Evolutionary conservation across 2,329 filamentous ascomycete genomes (phyloP).

Genomic region (Madurella fahalii): DNA sequence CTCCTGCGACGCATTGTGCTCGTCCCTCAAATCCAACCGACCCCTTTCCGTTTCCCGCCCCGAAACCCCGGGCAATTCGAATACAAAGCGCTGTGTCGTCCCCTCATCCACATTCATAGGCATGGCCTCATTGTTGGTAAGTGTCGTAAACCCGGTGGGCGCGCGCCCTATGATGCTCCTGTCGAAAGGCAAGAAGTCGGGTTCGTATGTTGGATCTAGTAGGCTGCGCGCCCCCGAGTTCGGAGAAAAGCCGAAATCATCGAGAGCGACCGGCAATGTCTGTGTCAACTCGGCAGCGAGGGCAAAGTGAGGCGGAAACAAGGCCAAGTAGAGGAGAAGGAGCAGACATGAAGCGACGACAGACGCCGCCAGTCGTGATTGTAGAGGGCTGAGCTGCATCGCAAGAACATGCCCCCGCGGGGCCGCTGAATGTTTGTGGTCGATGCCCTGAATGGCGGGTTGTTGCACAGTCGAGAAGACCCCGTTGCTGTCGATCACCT

Average conservation of each 20-base stretch:
- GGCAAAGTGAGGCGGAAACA: conserved; percentile 57
- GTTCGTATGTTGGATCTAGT: conserved; percentile 46
- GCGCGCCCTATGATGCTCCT: conserved; percentile 60
- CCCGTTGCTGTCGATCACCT: conserved; percentile 2
- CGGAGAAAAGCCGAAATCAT: conserved; percentile 16
- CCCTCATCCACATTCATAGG: conserved; percentile 60
- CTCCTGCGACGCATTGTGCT: conserved; percentile 17
- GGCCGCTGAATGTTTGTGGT: conserved; percentile 1
- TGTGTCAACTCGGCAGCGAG: conserved; percentile 53
- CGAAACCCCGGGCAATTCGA: conserved; percentile 53
- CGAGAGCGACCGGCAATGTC: conserved; percentile 23
- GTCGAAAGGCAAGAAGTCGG: conserved; percentile 58
- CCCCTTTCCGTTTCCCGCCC: conserved; percentile 31
- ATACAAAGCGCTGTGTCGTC: conserved; percentile 59
- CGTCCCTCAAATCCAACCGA: conserved; percentile 20
- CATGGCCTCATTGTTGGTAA: conserved; percentile 61
- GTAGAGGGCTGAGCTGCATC: conserved; percentile 63
- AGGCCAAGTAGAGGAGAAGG: conserved; percentile 56
- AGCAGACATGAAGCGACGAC: conserved; percentile 57
- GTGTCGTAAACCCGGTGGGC: conserved; percentile 45
- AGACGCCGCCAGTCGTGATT: conserved; percentile 68
- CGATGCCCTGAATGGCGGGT: background rate
- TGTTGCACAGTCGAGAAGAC: background rate
- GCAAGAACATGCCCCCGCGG: conserved; percentile 39
- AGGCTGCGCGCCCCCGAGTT: conserved; percentile 12